Base-by-base conservation (phyloP, 2,329 filamentous ascomycete species). In the Alternaria brassicae region DNA sequence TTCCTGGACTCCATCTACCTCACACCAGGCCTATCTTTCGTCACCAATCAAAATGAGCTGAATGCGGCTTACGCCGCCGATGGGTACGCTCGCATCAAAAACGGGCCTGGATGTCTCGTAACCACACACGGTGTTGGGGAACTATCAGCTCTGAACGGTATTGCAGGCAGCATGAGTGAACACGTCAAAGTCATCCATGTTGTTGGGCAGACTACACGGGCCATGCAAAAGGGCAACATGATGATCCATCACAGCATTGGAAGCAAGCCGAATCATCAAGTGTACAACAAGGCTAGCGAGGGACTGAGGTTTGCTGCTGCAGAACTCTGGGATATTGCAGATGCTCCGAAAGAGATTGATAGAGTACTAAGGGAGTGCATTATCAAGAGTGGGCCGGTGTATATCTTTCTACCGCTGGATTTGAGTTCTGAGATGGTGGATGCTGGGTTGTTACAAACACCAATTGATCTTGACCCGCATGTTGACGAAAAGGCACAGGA, bases 91-190 rank as follows among this genome's bases (percentile, higher is more conserved):
- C 77, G 85, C 12, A 79, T 85, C 58, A 85, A 85, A 61, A 82
- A 83, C 6, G 73, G 83, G 6, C 78, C 79, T 3, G 80, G 80
- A 8, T 79, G 78, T 51, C 57, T 87, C 7, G 77, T 88, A 30
- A 88, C 86, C 1, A 87, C 86, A 0, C 87, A 87, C 66, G 86
- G 86, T 4, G 86, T 88, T 1, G 86, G 86, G 58, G 81, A 82
- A 62, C 65, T 82, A 5, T 79, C 76, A 39, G 81, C 81, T 1
- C 59, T 82, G 6, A 82, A 82, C 57, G 81, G 78, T 19, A 72
- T 82, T 21, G 79, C 80, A 3, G 81, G 81, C 2, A 68, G 78
- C 30, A 77, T 79, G 69, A 77, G 76, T 7, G 81, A 82, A 62
- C 72, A 77, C 9, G 78, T 82, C 19, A 80, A 79, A 41, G 63